phyloP scores from a whole-genome alignment of 2,329 filamentous ascomycete species.

The Tolypocladium tropicale region DNA sequence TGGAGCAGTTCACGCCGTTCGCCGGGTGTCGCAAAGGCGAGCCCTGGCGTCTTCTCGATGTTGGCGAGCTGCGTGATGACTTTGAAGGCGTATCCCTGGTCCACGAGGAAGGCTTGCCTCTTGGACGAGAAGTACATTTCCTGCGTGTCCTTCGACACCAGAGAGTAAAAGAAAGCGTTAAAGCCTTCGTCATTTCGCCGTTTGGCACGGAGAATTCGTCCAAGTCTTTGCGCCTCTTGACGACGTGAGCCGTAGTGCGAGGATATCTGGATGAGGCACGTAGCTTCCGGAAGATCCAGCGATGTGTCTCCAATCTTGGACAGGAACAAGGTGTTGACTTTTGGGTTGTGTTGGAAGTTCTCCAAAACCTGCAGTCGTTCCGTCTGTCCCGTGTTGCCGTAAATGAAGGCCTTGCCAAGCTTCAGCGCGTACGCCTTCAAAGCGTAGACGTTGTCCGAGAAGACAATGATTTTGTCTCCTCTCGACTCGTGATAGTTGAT shows the following conservation, averaged over 20 bases:
- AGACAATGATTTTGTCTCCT: constrained; percentile 96
- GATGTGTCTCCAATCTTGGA: constrained; percentile 98
- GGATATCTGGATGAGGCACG: constrained; percentile 92
- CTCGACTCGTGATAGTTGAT: constrained; percentile 94
- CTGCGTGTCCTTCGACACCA: constrained; percentile 93
- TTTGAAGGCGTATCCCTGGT: constrained; percentile 98
- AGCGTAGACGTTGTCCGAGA: constrained; percentile 94
- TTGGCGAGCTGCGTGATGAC: constrained; percentile 94
- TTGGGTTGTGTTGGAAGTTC: constrained; percentile 88
- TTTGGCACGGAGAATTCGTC: constrained; percentile 89
- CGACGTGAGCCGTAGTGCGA: constrained; percentile 95
- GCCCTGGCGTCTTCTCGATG: constrained; percentile 70
- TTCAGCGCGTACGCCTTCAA: constrained; percentile 77
- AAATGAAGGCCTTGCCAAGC: constrained; percentile 81
- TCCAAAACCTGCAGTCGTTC: constrained; percentile 83
- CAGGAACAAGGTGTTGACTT: constrained; percentile 86
- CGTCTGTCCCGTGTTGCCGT: constrained; percentile 73
- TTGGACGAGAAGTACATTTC: constrained; percentile 99
- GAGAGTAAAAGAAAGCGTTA: constrained; percentile 97
- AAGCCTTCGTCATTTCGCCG: constrained; percentile 95
- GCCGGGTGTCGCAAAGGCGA: constrained; percentile 68
- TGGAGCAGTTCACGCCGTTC: constrained; percentile 81
- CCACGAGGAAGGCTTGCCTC: constrained; percentile 90
- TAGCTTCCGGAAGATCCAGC: constrained; percentile 92
- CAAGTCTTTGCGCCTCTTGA: constrained; percentile 89